phyloP scores from a whole-genome alignment of 1,139 yeast species.

The Spathaspora sp. region DNA sequence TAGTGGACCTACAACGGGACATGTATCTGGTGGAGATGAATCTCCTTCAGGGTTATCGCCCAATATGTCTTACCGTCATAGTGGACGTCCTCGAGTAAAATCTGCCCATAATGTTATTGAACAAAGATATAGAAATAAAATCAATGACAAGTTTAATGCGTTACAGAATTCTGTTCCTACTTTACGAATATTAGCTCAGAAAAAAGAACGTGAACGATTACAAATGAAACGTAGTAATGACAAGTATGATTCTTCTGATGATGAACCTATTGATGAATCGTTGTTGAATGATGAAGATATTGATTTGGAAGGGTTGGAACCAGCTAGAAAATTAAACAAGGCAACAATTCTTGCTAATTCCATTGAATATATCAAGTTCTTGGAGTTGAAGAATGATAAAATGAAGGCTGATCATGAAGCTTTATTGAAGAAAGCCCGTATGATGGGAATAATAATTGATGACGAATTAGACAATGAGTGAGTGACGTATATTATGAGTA shows the following conservation, averaged over 20 bases:
- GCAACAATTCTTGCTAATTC: slow-evolving; percentile 46
- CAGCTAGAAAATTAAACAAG: slow-evolving; percentile 45
- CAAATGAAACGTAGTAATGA: slow-evolving; percentile 14
- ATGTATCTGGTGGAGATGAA: background rate
- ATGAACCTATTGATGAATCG: slow-evolving; percentile 12
- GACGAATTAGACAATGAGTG: slow-evolving; percentile 6
- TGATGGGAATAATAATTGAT: slow-evolving; percentile 21
- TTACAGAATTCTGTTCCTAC: slow-evolving; percentile 45
- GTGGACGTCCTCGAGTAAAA: slow-evolving; percentile 20
- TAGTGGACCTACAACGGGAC: background rate
- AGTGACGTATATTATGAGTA: background rate
- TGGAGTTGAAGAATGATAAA: slow-evolving; percentile 38
- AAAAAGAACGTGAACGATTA: slow-evolving; percentile 16
- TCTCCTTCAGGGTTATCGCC: background rate
- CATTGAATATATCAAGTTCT: slow-evolving; percentile 44
- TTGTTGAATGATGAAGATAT: slow-evolving; percentile 14
- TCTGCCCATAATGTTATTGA: slow-evolving; percentile 48
- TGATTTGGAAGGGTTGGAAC: slow-evolving; percentile 45
- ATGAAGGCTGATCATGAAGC: slow-evolving; percentile 37
- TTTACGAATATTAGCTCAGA: slow-evolving; percentile 30
- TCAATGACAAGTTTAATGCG: slow-evolving; percentile 43
- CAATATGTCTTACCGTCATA: slow-evolving; percentile 10
- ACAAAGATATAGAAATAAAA: slow-evolving; percentile 46
- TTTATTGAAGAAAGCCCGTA: slow-evolving; percentile 21
- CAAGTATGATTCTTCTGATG: slow-evolving; percentile 15